Percentiles rank a stretch among this genome's conserved stretches.
phyloP scores from a whole-genome alignment of 1,284 basidiomycete species.

The Leucoagaricus sp. region DNA sequence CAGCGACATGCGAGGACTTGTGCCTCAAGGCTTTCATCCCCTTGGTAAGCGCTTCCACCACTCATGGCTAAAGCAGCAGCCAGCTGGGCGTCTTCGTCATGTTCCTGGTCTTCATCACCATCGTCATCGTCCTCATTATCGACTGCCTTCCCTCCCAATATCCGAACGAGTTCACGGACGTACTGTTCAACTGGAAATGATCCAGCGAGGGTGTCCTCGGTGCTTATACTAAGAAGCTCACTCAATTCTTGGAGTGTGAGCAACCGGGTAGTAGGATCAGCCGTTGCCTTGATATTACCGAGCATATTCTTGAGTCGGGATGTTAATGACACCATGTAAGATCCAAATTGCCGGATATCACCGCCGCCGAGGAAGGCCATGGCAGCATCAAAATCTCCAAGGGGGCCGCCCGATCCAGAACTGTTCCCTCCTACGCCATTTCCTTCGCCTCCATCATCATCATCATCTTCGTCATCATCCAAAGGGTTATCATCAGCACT shows the following conservation, averaged over 20 bases:
- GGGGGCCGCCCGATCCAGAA: constrained; percentile 46
- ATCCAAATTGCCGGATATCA: constrained; percentile 83
- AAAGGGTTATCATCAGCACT: constrained; percentile 37
- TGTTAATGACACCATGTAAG: constrained; percentile 88
- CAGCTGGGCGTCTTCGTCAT: constrained; percentile 83
- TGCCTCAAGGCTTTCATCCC: constrained; percentile 86
- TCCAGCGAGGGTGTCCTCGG: constrained; percentile 94
- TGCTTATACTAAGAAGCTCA: constrained; percentile 94
- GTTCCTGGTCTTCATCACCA: constrained; percentile 58
- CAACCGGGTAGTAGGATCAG: constrained; percentile 80
- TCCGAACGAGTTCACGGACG: constrained; percentile 90
- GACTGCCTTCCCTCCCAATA: constrained; percentile 82
- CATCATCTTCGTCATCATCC: constrained; percentile 48
- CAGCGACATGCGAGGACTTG: constrained; percentile 94
- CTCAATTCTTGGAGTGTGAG: constrained; percentile 93
- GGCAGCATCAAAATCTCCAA: constrained; percentile 66
- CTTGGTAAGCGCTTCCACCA: constrained; percentile 63
- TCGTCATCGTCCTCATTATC: constrained; percentile 76
- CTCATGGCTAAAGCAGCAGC: constrained; percentile 83
- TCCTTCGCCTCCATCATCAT: constrained; percentile 46
- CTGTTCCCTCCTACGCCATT: constrained; percentile 39
- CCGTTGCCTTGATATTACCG: constrained; percentile 83
- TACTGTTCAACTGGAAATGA: constrained; percentile 94
- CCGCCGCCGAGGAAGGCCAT: constrained; percentile 84
- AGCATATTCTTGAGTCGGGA: constrained; percentile 88